Conservation (phyloP, 441 rosid species). For the Brassica balearica region DNA sequence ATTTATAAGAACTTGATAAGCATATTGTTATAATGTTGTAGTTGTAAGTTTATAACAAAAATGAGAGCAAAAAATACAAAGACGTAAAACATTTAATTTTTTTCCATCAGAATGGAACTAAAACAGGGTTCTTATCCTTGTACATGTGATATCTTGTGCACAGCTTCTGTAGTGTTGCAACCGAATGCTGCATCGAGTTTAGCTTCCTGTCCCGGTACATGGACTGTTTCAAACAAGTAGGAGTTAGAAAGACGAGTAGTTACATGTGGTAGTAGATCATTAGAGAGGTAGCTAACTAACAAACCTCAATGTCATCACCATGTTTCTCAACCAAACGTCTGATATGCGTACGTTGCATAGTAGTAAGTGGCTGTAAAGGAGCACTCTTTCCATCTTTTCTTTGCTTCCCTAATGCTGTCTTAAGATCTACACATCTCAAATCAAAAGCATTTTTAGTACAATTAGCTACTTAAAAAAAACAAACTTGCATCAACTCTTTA, state of each 20-base stretch:
- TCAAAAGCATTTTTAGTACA: neutral
- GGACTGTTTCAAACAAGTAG: conserved; percentile 53
- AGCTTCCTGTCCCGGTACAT: conserved; percentile 93
- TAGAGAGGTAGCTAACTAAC: neutral
- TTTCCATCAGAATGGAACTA: conserved; percentile 50
- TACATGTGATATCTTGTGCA: conserved; percentile 68
- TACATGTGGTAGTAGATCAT: neutral
- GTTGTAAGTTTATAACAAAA: neutral
- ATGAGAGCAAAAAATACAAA: neutral
- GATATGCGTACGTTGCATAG: conserved; percentile 70
- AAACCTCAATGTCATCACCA: conserved; percentile 81
- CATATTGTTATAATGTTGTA: conserved; percentile 20
- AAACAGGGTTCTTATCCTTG: conserved; percentile 69
- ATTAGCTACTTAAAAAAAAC: too few relatives aligned
- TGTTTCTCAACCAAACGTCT: conserved; percentile 69
- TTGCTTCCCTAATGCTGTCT: conserved; percentile 87
- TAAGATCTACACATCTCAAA: conserved; percentile 62
- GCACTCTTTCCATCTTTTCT: conserved; percentile 85
- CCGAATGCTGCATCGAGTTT: conserved; percentile 94
- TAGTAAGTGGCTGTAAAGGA: conserved; percentile 77
- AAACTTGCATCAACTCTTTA: too few relatives aligned
- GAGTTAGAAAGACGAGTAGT: neutral
- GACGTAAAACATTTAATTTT: neutral
- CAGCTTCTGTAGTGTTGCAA: conserved; percentile 69
- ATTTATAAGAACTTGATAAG: neutral